These are phyloP conservation scores for Spathaspora boniae DNA, from an alignment of 805 yeast genomes.

Conservation along the genomic window DNA sequence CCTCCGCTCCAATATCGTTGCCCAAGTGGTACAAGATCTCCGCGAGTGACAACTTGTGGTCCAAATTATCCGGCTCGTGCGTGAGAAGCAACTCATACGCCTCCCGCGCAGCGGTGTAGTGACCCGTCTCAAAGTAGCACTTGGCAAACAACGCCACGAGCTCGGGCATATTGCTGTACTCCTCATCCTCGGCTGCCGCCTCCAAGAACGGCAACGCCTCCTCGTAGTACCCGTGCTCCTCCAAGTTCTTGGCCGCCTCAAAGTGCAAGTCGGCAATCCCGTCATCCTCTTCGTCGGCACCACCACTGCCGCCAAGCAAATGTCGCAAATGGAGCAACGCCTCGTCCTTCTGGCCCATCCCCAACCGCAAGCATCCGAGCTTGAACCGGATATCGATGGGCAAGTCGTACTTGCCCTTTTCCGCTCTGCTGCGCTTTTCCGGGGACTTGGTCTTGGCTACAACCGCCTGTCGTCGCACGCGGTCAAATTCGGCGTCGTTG, in stretches of 20 bases:
- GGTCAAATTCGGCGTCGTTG: conserved; percentile 74
- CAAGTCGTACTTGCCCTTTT: conserved; percentile 37
- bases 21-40: conserved; percentile 73
- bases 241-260: conserved; percentile 74
- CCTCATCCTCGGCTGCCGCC: conserved; percentile 55
- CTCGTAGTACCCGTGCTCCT: conserved; percentile 62
- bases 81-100: conserved; percentile 53
- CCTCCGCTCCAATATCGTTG: conserved; percentile 54
- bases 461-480: conserved; percentile 48
- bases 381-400: conserved; percentile 89
- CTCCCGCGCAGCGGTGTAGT: conserved; percentile 59
- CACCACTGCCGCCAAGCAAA: too few species aligned
- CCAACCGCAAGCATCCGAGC: conserved; percentile 70
- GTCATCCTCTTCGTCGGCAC: conserved; percentile 51
- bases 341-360: conserved; percentile 59
- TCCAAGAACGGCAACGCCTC: conserved; percentile 70
- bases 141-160: conserved; percentile 62
- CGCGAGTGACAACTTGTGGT: conserved; percentile 72
- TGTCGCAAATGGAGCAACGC: conserved; percentile 68
- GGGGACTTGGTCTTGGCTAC: conserved; percentile 7
- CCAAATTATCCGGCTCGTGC: conserved; percentile 62
- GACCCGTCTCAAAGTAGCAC: conserved; percentile 72
- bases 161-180: conserved; percentile 45
- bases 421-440: too few species aligned
- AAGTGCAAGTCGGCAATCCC: conserved; percentile 70